Evolutionary conservation across 768 basidiomycete genomes (phyloP).

Genomic region (Xanthoconium stramineum): DNA sequence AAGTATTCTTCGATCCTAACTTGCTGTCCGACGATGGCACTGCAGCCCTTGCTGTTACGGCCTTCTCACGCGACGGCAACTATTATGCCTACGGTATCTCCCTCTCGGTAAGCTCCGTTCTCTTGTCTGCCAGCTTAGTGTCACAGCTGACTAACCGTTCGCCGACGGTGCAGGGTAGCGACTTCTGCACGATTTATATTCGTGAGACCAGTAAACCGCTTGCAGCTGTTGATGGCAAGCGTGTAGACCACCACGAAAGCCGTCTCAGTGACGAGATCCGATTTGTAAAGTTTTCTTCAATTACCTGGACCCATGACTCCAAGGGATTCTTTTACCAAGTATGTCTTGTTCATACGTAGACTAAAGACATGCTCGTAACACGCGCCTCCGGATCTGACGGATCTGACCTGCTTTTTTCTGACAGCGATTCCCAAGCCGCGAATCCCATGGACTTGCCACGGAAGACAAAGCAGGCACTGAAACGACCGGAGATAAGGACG

Average conservation of each 20-base stretch:
- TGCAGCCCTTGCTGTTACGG: conserved; percentile 52
- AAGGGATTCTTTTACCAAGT: conserved; percentile 85
- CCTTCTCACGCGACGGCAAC: conserved; percentile 65
- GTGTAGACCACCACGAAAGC: conserved; percentile 43
- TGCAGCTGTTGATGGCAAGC: conserved; percentile 36
- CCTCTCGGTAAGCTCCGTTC: conserved; percentile 49
- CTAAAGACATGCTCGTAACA: not conserved
- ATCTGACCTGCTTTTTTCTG: conserved; percentile 3
- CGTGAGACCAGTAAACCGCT: conserved; percentile 62
- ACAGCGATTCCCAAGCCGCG: conserved; percentile 56
- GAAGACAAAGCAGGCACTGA: conserved; percentile 56
- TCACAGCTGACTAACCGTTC: not conserved
- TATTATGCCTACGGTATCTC: conserved; percentile 78
- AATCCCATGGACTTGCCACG: conserved; percentile 41
- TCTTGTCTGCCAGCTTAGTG: conserved; percentile 1
- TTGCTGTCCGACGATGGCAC: conserved; percentile 70
- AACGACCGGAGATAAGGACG: conserved; percentile 60
- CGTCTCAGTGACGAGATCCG: conserved; percentile 65
- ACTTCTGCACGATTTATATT: conserved; percentile 67
- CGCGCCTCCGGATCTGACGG: not conserved
- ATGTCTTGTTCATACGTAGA: conserved; percentile 5
- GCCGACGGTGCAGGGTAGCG: conserved; percentile 54
- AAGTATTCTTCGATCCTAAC: conserved; percentile 83
- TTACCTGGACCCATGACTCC: conserved; percentile 74
- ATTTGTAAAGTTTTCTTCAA: conserved; percentile 72